Evolutionary conservation across 2,329 filamentous ascomycete genomes (phyloP), one percentile per base, ranked within the genome.

Genomic region (Pseudogymnoascus sp.): DNA sequence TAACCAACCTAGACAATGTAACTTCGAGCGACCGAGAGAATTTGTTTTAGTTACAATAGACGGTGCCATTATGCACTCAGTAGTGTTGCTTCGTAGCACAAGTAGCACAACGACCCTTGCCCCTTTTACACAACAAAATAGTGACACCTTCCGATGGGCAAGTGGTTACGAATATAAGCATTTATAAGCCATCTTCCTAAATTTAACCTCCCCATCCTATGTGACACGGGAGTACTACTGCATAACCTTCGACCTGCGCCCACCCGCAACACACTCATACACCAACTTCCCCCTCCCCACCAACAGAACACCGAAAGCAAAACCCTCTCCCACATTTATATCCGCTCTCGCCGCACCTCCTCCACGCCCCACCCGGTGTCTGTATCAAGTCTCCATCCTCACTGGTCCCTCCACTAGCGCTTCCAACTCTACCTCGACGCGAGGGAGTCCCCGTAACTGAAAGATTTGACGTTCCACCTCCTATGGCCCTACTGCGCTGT

Each of bases 281-380:
- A 12, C 9, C 47, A 33, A 33, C 11, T 5, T n/a, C 43, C 6
- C 28, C n/a, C 9, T 54, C 28, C 5, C 28, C 28, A 11, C 11
- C 47, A 33, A 12, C 47, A 12, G 47, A 54, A 28, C 84, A 86
- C 8, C 75, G 76, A 66, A 87, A 85, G 71, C 84, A 86, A 72
- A 86, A 86, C 63, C 82, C 78, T 60, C 80, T 75, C 3, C 78
- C 78, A 63, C 84, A 86, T 14, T 72, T 73, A 68, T 81, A 86
- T 11, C 80, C 83, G 65, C 78, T 77, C 64, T 80, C 73, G 3
- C 84, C 84, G 62, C 84, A 86, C 12, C 74, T 74, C 59, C 79
- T 74, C 65, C 76, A 65, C 12, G 78, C 77, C 1, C 81, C 81
- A 1, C 80, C 77, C 0, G 81, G 81, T 8, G 81, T 83, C 65